A percentile compares a stretch with the other conserved stretches of the same genome.
These are phyloP conservation scores for Endoconidiophora laricicola DNA, from an alignment of 2,329 filamentous ascomycete genomes.

Conservation along the genomic window DNA sequence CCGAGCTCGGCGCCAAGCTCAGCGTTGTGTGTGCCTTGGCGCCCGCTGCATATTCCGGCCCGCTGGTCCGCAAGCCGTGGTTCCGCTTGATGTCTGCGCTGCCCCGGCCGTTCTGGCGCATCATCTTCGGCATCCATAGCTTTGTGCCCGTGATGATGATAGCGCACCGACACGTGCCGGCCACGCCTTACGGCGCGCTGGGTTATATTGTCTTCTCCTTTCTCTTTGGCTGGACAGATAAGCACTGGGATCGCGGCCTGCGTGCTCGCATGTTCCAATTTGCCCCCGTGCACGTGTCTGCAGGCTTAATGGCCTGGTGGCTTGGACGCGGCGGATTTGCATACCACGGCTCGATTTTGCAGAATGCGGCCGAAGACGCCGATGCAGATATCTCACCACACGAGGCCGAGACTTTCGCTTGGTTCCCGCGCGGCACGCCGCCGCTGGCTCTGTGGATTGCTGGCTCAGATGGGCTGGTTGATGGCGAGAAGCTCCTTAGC, in stretches of 20 bases:
- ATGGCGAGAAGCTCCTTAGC: constrained; percentile 56
- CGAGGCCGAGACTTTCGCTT: constrained; percentile 27
- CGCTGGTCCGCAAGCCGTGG: constrained; percentile 70
- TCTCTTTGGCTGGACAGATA: constrained; percentile 76
- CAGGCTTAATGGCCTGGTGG: constrained; percentile 94
- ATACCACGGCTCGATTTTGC: constrained; percentile 67
- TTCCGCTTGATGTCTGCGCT: constrained; percentile 64
- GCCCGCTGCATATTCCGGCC: constrained; percentile 78
- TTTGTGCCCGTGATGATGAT: constrained; percentile 91
- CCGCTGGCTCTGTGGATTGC: constrained; percentile 82
- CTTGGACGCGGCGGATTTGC: constrained; percentile 70
- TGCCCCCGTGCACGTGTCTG: constrained; percentile 74
- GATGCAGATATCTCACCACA: constrained; percentile 23
- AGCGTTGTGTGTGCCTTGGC: constrained; percentile 84
- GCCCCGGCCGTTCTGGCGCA: constrained; percentile 50
- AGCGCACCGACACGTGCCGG: constrained; percentile 52
- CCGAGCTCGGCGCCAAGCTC: constrained; percentile 65
- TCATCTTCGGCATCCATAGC: constrained; percentile 79
- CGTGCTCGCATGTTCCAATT: constrained; percentile 81
- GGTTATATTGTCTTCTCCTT: constrained; percentile 84
- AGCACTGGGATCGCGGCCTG: constrained; percentile 66
- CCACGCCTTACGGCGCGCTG: constrained; percentile 57
- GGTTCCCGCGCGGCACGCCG: constrained; percentile 67
- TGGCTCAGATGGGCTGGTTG: constrained; percentile 69
- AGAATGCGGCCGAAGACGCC: constrained; percentile 53